These are phyloP conservation scores for Sugiyamaella marilandica DNA, from an alignment of 805 yeast species.

Conservation along the genomic window DNA sequence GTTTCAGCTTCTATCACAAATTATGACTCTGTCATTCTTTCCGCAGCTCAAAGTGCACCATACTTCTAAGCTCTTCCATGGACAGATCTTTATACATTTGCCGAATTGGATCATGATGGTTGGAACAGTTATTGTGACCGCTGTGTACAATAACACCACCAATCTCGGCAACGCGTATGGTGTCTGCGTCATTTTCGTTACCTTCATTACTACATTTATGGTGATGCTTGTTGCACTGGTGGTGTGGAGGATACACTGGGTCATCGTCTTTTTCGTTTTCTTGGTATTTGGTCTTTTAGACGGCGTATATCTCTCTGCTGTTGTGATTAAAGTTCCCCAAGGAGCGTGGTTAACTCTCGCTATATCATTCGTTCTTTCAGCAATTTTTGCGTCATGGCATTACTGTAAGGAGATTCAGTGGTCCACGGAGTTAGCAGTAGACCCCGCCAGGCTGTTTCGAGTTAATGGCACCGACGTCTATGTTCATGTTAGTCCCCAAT, in stretches of 20 bases:
- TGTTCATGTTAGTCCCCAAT: background rate
- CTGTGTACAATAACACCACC: conserved; percentile 47
- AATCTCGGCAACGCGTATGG: conserved; percentile 59
- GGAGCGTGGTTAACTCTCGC: conserved; percentile 60
- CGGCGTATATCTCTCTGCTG: conserved; percentile 42
- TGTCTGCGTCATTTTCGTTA: conserved; percentile 52
- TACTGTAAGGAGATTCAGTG: conserved; percentile 12
- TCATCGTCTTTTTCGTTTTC: conserved; percentile 36
- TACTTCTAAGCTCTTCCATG: conserved; percentile 41
- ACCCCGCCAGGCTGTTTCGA: background rate
- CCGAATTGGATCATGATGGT: conserved; percentile 49
- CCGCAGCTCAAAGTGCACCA: conserved; percentile 46
- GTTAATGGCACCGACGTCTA: background rate
- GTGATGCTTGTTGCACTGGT: conserved; percentile 44
- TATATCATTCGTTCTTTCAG: conserved; percentile 8
- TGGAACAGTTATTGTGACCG: conserved; percentile 47
- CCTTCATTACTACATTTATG: conserved; percentile 47
- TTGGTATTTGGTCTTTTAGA: conserved; percentile 46
- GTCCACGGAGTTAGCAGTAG: conserved; percentile 6
- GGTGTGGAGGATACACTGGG: conserved; percentile 39
- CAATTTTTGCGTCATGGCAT: conserved; percentile 5
- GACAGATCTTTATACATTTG: conserved; percentile 50
- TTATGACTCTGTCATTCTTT: conserved; percentile 51
- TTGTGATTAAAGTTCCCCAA: conserved; percentile 47
- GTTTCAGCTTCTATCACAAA: conserved; percentile 47